Percentiles rank a stretch among this genome's conserved stretches.
These are phyloP conservation scores for Bipolaris zeicola DNA, from an alignment of 2,329 filamentous ascomycete species.

Conservation along the genomic window DNA sequence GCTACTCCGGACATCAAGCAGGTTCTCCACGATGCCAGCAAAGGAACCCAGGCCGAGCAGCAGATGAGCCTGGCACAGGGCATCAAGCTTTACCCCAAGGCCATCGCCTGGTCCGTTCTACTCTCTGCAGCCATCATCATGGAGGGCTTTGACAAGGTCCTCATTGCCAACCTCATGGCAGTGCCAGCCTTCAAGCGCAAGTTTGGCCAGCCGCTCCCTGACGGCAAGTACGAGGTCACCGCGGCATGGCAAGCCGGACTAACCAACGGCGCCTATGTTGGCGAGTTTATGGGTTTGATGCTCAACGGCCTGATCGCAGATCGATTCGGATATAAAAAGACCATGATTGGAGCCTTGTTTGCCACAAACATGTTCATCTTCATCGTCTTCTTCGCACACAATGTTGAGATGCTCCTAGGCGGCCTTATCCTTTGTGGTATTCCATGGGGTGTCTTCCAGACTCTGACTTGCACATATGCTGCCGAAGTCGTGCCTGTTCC, in stretches of 20 bases:
- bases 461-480: constrained; percentile 55
- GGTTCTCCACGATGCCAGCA: constrained; percentile 39
- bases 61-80: constrained; percentile 68
- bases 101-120: constrained; percentile 79
- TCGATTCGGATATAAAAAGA: constrained; percentile 50
- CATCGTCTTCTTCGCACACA: constrained; percentile 45
- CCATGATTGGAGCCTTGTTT: constrained; percentile 44
- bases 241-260: constrained; percentile 56
- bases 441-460: constrained; percentile 56
- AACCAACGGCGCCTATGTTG: constrained; percentile 53
- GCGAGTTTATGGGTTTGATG: constrained; percentile 53
- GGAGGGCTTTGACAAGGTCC: constrained; percentile 84
- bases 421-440: constrained; percentile 60
- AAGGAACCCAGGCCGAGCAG: constrained; percentile 53
- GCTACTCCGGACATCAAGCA: constrained; percentile 36
- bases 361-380: constrained; percentile 42
- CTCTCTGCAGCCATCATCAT: constrained; percentile 88
- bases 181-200: constrained; percentile 53
- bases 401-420: constrained; percentile 63
- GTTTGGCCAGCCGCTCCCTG: constrained; percentile 48
- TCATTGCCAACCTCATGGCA: constrained; percentile 78
- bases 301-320: constrained; percentile 54
- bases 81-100: constrained; percentile 82
- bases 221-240: constrained; percentile 51
- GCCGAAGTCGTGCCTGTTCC: constrained; percentile 71